phyloP scores from a whole-genome alignment of 805 yeast genomes.

The Metschnikowia anglica region DNA sequence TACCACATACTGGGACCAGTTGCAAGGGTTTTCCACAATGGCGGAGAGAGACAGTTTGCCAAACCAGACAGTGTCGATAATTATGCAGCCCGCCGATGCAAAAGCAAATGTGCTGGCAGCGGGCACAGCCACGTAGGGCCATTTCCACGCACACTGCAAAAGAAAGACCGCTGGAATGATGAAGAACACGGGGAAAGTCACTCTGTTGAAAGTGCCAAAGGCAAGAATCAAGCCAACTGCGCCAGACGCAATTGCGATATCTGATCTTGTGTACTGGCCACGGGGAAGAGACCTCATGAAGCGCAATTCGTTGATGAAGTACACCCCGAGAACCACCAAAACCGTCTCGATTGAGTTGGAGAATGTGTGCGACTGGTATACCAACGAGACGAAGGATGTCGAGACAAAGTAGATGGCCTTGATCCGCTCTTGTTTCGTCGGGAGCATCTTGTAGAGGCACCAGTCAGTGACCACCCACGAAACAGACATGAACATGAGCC shows the following conservation, averaged over 20 bases:
- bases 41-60: conserved; percentile 8
- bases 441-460: conserved; percentile 47
- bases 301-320: conserved; percentile 47
- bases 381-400: conserved; percentile 68
- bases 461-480: conserved; percentile 40
- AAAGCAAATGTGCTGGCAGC: conserved; percentile 30
- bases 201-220: conserved; percentile 78
- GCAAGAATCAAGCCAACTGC: conserved; percentile 37
- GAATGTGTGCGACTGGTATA: conserved; percentile 82
- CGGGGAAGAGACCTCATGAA: conserved; percentile 16
- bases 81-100: conserved; percentile 39
- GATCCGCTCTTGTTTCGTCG: conserved; percentile 49
- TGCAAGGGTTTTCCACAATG: conserved; percentile 15
- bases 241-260: conserved; percentile 41
- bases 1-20: conserved; percentile 41
- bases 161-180: conserved; percentile 57
- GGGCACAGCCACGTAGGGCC: conserved; percentile 34
- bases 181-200: conserved; percentile 78
- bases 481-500: conserved; percentile 48
- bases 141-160: conserved; percentile 39
- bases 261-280: conserved; percentile 13
- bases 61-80: conserved; percentile 55
- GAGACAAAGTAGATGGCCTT: conserved; percentile 50
- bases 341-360: conserved; percentile 82
- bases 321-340: conserved; percentile 50